Percentiles rank a stretch among this genome's conserved stretches.
phyloP scores from a whole-genome alignment of 73 alveolate species.

The Paramecium pentaurelia region DNA sequence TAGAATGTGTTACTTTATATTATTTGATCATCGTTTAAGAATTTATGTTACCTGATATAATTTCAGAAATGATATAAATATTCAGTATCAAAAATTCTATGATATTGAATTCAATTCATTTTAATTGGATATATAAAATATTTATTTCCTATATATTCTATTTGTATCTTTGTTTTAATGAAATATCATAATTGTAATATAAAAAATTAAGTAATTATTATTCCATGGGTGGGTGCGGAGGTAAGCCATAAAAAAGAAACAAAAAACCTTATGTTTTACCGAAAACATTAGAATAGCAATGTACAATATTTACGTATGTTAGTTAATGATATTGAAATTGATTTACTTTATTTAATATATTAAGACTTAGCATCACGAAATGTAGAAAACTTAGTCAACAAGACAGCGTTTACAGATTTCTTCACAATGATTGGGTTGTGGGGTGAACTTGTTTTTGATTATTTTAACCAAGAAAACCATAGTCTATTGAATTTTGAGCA shows the following conservation, averaged over 20 bases:
- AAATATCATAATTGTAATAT: background rate
- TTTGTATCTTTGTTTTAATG: background rate
- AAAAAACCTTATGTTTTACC: slow-evolving; percentile 16
- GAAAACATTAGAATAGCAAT: background rate
- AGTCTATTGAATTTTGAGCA: background rate
- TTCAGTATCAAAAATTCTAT: background rate
- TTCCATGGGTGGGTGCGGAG: slow-evolving; percentile 38
- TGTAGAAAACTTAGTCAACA: background rate
- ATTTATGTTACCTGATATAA: background rate
- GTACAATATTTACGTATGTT: background rate
- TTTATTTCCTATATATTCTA: background rate
- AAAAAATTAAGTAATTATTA: background rate
- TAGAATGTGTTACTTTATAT: no score
- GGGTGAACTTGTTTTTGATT: slow-evolving; percentile 35
- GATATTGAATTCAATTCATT: background rate
- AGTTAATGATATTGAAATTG: slow-evolving; percentile 19
- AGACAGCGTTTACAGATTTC: background rate
- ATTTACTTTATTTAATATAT: slow-evolving; percentile 2
- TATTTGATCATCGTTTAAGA: background rate
- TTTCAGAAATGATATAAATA: background rate
- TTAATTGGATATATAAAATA: background rate
- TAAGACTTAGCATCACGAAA: background rate
- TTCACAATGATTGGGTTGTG: slow-evolving; percentile 47
- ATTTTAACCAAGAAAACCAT: background rate
- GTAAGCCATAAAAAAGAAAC: background rate